phyloP scores from a whole-genome alignment of 2,329 filamentous ascomycete species.

The Diaporthe batatas region DNA sequence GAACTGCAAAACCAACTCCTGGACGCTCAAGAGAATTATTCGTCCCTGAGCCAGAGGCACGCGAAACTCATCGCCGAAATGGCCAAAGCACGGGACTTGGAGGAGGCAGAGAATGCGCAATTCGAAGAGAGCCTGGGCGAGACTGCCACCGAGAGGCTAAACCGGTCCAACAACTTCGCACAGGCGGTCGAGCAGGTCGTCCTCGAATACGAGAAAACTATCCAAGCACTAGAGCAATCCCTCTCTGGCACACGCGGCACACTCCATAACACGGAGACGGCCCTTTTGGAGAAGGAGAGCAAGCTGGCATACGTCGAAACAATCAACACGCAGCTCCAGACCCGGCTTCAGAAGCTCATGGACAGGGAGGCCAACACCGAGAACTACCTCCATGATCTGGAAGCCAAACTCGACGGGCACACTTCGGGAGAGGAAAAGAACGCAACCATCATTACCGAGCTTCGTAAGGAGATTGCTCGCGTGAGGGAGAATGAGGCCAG shows the following conservation, averaged over 20 bases:
- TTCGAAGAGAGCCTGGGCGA: constrained; percentile 77
- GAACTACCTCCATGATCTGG: constrained; percentile 91
- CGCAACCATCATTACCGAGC: constrained; percentile 83
- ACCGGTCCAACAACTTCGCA: constrained; percentile 95
- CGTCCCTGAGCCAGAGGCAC: constrained; percentile 88
- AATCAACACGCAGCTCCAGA: constrained; percentile 89
- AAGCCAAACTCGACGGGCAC: constrained; percentile 90
- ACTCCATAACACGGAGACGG: constrained; percentile 87
- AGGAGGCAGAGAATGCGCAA: constrained; percentile 69
- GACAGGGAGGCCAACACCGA: constrained; percentile 94
- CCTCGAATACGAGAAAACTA: constrained; percentile 98
- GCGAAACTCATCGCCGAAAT: constrained; percentile 96
- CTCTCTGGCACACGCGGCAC: constrained; percentile 89
- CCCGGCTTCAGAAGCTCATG: constrained; percentile 90
- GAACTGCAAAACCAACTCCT: constrained; percentile 95
- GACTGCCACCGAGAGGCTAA: constrained; percentile 86
- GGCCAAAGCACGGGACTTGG: constrained; percentile 83
- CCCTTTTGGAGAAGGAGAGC: constrained; percentile 90
- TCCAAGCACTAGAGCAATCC: constrained; percentile 91
- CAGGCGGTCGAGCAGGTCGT: constrained; percentile 97
- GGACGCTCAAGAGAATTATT: constrained; percentile 95
- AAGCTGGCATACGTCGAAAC: constrained; percentile 95
- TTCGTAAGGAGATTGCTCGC: constrained; percentile 91
- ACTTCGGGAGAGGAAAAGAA: constrained; percentile 95
- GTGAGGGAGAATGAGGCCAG: constrained; percentile 90